Evolutionary conservation across 805 yeast genomes (phyloP).

Genomic region (Starmera dryadoides): DNA sequence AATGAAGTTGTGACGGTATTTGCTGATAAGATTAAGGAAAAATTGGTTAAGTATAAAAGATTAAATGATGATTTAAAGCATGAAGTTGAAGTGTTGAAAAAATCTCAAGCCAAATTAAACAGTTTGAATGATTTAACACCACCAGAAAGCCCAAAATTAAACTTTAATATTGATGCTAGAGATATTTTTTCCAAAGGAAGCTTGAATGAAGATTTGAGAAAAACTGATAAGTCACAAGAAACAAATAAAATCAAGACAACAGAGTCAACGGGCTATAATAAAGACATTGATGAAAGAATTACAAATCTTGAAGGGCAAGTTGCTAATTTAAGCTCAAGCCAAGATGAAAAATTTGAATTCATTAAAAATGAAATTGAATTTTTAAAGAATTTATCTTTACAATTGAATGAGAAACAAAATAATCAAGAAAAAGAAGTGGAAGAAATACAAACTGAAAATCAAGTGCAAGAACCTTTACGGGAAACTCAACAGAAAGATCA

Average conservation of each 20-base stretch:
- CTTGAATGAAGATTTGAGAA: neutral
- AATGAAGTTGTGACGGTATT: slow-evolving; percentile 23
- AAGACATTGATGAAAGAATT: slow-evolving; percentile 2
- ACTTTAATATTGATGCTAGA: slow-evolving; percentile 7
- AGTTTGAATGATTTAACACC: neutral
- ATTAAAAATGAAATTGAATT: slow-evolving; percentile 15
- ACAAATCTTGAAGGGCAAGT: slow-evolving; percentile 1
- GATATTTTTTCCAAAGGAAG: slow-evolving; percentile 10
- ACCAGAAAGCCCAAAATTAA: slow-evolving; percentile 1
- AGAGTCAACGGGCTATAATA: slow-evolving; percentile 1
- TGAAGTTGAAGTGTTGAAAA: slow-evolving; percentile 7
- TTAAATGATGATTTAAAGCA: slow-evolving; percentile 19
- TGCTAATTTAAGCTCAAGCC: slow-evolving; percentile 1
- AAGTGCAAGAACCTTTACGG: slow-evolving; percentile 3
- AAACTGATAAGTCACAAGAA: neutral
- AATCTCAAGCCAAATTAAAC: slow-evolving; percentile 4
- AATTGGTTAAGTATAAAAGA: slow-evolving; percentile 27
- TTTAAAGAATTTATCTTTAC: slow-evolving; percentile 10
- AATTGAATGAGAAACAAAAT: neutral
- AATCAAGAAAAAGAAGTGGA: neutral
- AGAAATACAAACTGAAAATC: neutral
- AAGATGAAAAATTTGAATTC: slow-evolving; percentile 10
- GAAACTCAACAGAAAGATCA: neutral
- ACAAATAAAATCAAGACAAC: no score
- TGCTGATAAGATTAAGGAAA: slow-evolving; percentile 26